These are phyloP conservation scores for Thalassia testudinum DNA, from an alignment of 116 monocot genomes.

Conservation along the genomic window DNA sequence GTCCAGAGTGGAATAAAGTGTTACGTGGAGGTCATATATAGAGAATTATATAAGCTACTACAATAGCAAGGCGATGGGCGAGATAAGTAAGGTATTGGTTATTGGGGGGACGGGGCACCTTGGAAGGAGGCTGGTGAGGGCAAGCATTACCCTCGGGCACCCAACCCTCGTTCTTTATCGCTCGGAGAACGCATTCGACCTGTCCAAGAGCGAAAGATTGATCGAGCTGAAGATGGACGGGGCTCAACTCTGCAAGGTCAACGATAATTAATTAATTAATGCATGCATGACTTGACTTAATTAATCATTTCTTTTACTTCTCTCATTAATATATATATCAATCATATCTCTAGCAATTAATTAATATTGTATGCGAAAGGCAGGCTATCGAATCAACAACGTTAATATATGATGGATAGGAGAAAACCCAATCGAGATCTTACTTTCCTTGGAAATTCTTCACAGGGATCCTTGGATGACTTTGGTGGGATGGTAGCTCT, in stretches of 20 bases:
- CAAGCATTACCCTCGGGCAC: slow-evolving; percentile 1
- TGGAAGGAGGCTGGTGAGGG: slow-evolving; percentile 1
- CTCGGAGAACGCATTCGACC: neutral
- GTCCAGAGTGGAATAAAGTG: no score
- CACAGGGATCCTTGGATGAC: slow-evolving; percentile 20
- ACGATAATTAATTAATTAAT: no score
- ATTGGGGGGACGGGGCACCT: slow-evolving; percentile 1
- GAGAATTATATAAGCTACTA: no score
- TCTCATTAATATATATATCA: neutral
- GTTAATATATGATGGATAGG: no score
- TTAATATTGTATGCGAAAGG: no score
- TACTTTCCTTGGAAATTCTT: neutral
- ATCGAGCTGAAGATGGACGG: slow-evolving; percentile 1
- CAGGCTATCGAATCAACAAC: no score
- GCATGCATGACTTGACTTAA: no score
- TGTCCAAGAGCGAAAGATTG: neutral
- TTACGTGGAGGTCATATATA: no score
- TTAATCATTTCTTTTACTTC: no score
- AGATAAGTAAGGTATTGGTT: neutral
- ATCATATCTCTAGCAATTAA: neutral
- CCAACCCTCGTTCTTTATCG: slow-evolving; percentile 1
- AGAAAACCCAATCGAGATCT: no score
- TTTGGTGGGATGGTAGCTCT: slow-evolving; percentile 8
- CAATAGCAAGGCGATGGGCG: no score
- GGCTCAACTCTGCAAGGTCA: no score